Conservation (phyloP, 345 rosid species). For the Eucalyptus fibrosa region DNA sequence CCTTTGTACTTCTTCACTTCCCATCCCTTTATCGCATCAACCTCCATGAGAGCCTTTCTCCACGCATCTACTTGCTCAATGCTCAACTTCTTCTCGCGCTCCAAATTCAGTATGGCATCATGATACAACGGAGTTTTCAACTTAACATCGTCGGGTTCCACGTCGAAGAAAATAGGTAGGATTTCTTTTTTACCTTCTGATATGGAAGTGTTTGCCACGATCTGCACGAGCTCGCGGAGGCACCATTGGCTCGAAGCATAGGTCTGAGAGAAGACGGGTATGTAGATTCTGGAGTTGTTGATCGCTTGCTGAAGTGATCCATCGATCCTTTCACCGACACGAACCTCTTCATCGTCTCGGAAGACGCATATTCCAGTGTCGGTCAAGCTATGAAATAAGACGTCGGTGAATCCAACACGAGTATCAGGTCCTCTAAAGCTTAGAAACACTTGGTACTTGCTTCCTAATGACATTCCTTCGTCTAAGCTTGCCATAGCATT, state of each 20-base stretch:
- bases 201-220: background rate
- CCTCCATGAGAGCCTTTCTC: background rate
- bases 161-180: background rate
- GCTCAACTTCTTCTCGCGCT: background rate
- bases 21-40: background rate
- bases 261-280: background rate
- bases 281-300: background rate
- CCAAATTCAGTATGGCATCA: background rate
- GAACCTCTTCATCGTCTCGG: background rate
- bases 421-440: background rate
- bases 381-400: background rate
- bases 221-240: background rate
- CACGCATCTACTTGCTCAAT: background rate
- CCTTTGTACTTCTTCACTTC: background rate
- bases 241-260: background rate
- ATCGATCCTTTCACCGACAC: background rate
- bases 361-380: background rate
- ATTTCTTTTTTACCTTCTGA: background rate
- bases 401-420: background rate
- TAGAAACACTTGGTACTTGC: too few relatives aligned
- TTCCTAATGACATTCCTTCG: rapidly evolving
- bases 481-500: too few relatives aligned
- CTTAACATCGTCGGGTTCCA: background rate
- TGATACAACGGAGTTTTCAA: background rate
- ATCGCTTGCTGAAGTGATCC: background rate